Percentiles rank a stretch among this genome's conserved stretches.
Evolutionary conservation across 306 rosid genomes (phyloP).

Genomic region (Vicia faba): DNA sequence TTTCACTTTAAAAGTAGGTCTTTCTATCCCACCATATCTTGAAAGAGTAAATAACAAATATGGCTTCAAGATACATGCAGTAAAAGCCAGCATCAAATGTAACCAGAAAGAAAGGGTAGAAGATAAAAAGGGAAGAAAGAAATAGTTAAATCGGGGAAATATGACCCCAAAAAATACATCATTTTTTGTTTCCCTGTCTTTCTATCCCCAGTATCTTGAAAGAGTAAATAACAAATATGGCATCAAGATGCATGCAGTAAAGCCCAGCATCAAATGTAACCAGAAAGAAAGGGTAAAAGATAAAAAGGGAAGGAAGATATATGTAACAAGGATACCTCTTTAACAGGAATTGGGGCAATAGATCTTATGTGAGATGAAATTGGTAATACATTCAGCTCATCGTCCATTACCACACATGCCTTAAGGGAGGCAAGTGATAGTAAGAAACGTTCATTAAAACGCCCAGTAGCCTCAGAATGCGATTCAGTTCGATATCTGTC

Average conservation of each 20-base stretch:
- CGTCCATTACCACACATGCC: slow-evolving; percentile 88
- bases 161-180: not conserved
- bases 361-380: slow-evolving; percentile 92
- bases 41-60: slow-evolving; percentile 1
- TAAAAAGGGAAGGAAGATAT: not conserved
- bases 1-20: slow-evolving; percentile 1
- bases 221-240: slow-evolving; percentile 2
- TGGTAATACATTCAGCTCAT: slow-evolving; percentile 85
- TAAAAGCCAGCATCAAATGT: not conserved
- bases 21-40: not conserved
- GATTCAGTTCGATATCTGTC: slow-evolving; percentile 95
- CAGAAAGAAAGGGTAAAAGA: not conserved
- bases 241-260: slow-evolving; percentile 19
- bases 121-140: too few species aligned
- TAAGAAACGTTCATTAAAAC: slow-evolving; percentile 94
- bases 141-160: too few species aligned
- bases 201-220: not conserved
- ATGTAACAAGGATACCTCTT: slow-evolving; percentile 61
- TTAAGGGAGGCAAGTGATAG: slow-evolving; percentile 88
- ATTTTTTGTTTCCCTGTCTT: slow-evolving; percentile 1
- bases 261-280: not conserved
- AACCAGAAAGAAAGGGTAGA: not conserved
- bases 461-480: slow-evolving; percentile 74
- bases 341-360: slow-evolving; percentile 59
- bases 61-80: slow-evolving; percentile 18